phyloP scores from a whole-genome alignment of 2,329 filamentous ascomycete genomes.

The Blastomyces silverae region DNA sequence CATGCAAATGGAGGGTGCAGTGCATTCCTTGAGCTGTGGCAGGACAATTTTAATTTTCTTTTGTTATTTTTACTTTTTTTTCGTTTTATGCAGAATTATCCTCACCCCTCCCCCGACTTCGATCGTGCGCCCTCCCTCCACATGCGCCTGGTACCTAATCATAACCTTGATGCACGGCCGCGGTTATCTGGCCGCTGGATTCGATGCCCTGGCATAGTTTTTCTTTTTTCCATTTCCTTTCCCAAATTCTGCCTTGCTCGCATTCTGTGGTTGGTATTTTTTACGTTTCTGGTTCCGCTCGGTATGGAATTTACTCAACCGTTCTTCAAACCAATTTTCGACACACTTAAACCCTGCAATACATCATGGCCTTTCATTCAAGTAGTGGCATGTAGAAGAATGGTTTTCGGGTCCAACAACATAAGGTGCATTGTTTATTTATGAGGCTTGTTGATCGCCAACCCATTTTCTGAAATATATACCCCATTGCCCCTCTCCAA shows the following conservation, averaged over 20 bases:
- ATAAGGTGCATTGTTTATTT: constrained; percentile 6
- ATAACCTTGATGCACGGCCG: constrained; percentile 7
- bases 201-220: constrained; percentile 15
- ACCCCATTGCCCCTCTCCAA: background rate
- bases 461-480: constrained; percentile 8
- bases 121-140: background rate
- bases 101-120: background rate
- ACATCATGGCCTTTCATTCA: constrained; percentile 10
- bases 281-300: constrained; percentile 5
- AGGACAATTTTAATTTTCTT: background rate
- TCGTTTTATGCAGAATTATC: constrained; percentile 1
- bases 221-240: background rate
- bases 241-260: constrained; percentile 14
- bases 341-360: constrained; percentile 8
- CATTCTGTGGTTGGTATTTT: constrained; percentile 12
- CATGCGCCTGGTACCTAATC: constrained; percentile 12
- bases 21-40: constrained; percentile 4
- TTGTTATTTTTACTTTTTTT: constrained; percentile 7
- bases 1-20: background rate
- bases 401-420: constrained; percentile 3
- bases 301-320: constrained; percentile 1
- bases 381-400: constrained; percentile 3
- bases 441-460: constrained; percentile 7
- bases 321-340: constrained; percentile 13
- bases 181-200: constrained; percentile 17